Evolutionary conservation across 495 filamentous ascomycete genomes (phyloP).

Genomic region (Physcia stellaris): DNA sequence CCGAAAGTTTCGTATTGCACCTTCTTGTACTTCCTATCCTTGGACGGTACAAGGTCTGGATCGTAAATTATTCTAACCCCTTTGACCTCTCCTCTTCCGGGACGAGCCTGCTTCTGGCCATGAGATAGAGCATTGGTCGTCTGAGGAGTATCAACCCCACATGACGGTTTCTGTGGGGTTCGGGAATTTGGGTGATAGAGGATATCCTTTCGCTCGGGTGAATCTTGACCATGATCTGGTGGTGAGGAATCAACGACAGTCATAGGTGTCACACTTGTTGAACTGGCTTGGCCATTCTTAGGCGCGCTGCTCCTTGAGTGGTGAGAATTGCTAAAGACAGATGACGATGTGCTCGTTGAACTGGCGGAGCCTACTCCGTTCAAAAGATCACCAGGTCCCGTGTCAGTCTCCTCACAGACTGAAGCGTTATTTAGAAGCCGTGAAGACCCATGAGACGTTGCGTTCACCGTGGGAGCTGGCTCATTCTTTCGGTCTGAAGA

Average conservation of each 20-base stretch:
- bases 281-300: slow-evolving; percentile 31
- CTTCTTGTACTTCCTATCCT: slow-evolving; percentile 48
- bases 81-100: slow-evolving; percentile 44
- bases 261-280: slow-evolving; percentile 58
- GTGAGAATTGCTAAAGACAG: slow-evolving; percentile 38
- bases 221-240: slow-evolving; percentile 41
- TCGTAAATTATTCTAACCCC: slow-evolving; percentile 63
- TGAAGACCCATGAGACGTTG: slow-evolving; percentile 2
- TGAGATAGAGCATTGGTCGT: slow-evolving; percentile 33
- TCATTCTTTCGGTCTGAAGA: slow-evolving; percentile 3
- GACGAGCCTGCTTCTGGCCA: slow-evolving; percentile 44
- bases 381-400: slow-evolving; percentile 43
- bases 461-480: neutral
- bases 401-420: slow-evolving; percentile 42
- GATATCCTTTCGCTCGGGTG: no score
- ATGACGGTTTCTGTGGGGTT: slow-evolving; percentile 3
- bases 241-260: slow-evolving; percentile 68
- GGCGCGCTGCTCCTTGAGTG: slow-evolving; percentile 27
- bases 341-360: slow-evolving; percentile 50
- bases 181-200: no score
- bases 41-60: slow-evolving; percentile 45
- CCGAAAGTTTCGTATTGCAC: slow-evolving; percentile 60
- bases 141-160: neutral
- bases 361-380: slow-evolving; percentile 53
- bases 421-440: slow-evolving; percentile 6